Evolutionary conservation across 306 rosid species (phyloP).

Genomic region (Luffa aegyptiaca): DNA sequence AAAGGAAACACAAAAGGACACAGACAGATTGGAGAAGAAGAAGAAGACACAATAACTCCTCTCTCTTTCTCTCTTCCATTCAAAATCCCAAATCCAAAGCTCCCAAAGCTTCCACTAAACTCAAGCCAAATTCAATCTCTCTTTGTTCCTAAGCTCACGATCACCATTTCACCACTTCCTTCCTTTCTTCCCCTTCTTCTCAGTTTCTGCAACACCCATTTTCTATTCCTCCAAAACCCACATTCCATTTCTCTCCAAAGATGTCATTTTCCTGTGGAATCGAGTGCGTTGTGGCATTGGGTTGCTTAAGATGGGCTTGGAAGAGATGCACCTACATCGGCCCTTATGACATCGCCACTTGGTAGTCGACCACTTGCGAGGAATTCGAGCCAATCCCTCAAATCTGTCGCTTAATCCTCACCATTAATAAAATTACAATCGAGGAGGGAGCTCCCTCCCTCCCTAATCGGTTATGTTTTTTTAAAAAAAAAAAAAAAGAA

Average conservation of each 20-base stretch:
- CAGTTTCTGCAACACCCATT: neutral
- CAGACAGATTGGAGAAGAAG: neutral
- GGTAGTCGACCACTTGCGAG: conserved; percentile 52
- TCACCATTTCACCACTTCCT: neutral
- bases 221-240: neutral
- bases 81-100: neutral
- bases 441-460: no score
- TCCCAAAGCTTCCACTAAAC: neutral
- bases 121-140: neutral
- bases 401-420: conserved; percentile 67
- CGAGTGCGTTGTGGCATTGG: conserved; percentile 59
- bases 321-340: conserved; percentile 87
- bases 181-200: neutral
- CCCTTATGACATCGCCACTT: conserved; percentile 67
- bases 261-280: conserved; percentile 73
- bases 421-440: no score
- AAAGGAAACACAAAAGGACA: neutral
- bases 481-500: no score
- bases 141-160: neutral
- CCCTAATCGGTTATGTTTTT: no score
- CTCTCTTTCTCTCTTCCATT: neutral
- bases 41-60: no score
- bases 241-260: neutral
- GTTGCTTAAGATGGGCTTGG: conserved; percentile 87
- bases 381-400: conserved; percentile 73